Base-by-base conservation (phyloP, 2,329 filamentous ascomycete species). In the Cordyceps tenuipes region DNA sequence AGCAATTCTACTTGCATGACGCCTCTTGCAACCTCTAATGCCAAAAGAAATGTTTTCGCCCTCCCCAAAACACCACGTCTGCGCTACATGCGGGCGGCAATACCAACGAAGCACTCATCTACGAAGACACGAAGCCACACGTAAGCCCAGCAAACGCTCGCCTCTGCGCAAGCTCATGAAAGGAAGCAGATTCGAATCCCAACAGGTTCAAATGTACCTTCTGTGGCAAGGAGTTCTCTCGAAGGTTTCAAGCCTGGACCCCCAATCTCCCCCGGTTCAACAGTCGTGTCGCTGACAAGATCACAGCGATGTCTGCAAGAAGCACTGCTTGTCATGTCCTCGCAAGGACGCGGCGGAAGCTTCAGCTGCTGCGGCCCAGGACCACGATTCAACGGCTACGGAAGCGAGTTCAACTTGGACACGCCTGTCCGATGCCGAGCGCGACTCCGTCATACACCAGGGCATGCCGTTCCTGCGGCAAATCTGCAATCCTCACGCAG, bases 21-120 rank as follows among this genome's bases (percentile, higher is more conserved):
- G 3, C 2, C 13, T 43, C 13, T n/a, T 17, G 4, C 13, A 4
- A 29, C 29, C 15, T n/a, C 5, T 17, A 7, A 43, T n/a, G 6
- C 13, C 3, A n/a, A n/a, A 43, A n/a, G 5, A 2, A 23, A 46
- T 46, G 43, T 46, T n/a, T 46, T 17, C 43, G 5, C 12, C 43
- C 8, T 2, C 10, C 43, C 17, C 43, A 10, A 46, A 21, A 12
- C 10, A 46, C 10, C 46, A 61, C 36, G 29, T 52, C 23, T 66
- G 65, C 63, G 52, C 57, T 12, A 65, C 61, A 43, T 68, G 66
- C 39, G 66, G 66, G 13, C 67, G 66, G 60, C 59, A 63, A 41
- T 68, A 68, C 57, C 66, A 68, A 55, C 63, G 64, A 15, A 68
- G 63, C 56, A 63, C 65, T n/a, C 67, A 68, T 56, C 63, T 68